Conservation (phyloP, 2,329 filamentous ascomycete species). For the Diaporthe sp. region DNA sequence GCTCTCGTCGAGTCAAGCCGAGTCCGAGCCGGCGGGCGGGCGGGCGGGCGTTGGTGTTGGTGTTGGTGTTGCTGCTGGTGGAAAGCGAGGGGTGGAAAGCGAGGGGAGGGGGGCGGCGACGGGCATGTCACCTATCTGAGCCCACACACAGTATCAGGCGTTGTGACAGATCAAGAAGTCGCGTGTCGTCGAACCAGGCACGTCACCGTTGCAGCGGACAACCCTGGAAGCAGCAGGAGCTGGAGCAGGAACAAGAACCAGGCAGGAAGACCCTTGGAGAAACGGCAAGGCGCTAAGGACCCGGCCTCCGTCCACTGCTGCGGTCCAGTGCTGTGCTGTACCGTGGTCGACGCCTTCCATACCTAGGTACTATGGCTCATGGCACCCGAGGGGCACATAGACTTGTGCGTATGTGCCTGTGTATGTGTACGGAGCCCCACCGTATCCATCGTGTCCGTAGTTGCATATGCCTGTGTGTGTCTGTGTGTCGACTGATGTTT, state of each 20-base stretch:
- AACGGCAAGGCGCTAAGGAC: slow-evolving; percentile 1
- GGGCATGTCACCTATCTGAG: slow-evolving; percentile 1
- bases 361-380: not conserved
- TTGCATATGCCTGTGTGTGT: slow-evolving; percentile 2
- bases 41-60: not conserved
- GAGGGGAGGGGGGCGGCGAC: not conserved
- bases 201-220: slow-evolving; percentile 17
- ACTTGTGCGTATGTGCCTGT: not conserved
- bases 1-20: not conserved
- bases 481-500: slow-evolving; percentile 25
- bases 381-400: not conserved
- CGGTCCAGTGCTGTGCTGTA: not conserved
- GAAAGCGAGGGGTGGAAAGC: not conserved
- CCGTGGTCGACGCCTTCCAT: not conserved
- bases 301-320: not conserved
- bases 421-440: not conserved
- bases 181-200: not conserved
- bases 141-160: slow-evolving; percentile 7
- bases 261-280: slow-evolving; percentile 20
- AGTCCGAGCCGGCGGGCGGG: not conserved
- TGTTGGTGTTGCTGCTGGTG: not conserved
- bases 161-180: slow-evolving; percentile 25
- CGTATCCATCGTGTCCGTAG: not conserved
- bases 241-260: not conserved
- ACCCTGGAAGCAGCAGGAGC: not conserved